Conservation (phyloP, 1,284 basidiomycete genomes). For the Cutaneotrichosporon sp. region DNA sequence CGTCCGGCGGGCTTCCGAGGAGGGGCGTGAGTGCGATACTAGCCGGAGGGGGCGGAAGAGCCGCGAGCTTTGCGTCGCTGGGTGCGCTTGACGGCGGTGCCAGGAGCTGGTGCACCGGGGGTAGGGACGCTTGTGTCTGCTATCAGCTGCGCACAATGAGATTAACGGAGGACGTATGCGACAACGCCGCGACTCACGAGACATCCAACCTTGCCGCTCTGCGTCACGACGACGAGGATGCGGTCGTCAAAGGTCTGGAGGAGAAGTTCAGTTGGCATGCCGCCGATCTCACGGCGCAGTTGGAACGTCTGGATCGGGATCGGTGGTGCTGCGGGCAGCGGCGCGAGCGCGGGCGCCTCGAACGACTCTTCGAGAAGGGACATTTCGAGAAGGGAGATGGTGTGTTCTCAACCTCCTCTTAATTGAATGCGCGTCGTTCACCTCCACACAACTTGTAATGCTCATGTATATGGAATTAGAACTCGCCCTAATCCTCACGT, state of each 20-base stretch:
- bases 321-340: constrained; percentile 11
- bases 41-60: constrained; percentile 69
- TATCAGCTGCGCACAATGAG: background rate
- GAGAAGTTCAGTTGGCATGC: constrained; percentile 67
- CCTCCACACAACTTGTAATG: background rate
- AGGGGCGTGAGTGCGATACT: constrained; percentile 72
- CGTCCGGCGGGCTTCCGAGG: constrained; percentile 65
- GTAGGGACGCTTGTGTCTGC: constrained; percentile 79
- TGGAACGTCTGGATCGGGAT: constrained; percentile 49
- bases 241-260: constrained; percentile 77
- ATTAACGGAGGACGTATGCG: too few species aligned
- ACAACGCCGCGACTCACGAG: constrained; percentile 60
- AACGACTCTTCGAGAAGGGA: constrained; percentile 40
- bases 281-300: constrained; percentile 58
- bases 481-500: background rate
- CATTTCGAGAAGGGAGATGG: constrained; percentile 43
- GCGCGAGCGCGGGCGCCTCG: constrained; percentile 5
- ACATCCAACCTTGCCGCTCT: constrained; percentile 78
- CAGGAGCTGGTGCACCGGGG: constrained; percentile 66
- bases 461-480: background rate
- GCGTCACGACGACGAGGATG: constrained; percentile 75
- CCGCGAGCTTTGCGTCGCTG: constrained; percentile 61
- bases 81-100: constrained; percentile 53
- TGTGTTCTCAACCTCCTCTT: background rate
- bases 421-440: background rate